Conservation (phyloP, 495 filamentous ascomycete genomes). For the Ramalina intermedia region DNA sequence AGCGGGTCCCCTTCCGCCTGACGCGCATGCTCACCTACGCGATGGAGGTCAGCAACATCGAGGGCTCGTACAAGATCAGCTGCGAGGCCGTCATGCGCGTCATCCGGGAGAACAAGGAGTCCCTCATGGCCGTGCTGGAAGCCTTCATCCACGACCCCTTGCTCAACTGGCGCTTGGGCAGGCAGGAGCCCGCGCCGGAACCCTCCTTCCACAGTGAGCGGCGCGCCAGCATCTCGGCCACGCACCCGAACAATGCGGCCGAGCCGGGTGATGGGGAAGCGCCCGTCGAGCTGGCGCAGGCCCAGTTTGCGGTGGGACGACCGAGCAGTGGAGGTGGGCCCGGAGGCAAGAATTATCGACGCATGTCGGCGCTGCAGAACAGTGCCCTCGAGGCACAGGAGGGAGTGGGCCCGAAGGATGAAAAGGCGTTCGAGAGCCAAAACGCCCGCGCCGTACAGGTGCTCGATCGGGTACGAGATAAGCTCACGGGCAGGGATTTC, state of each 20-base stretch:
- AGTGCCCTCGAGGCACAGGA: constrained; percentile 9
- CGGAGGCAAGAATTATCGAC: constrained; percentile 11
- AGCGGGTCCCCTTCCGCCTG: constrained; percentile 91
- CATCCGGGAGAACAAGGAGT: constrained; percentile 90
- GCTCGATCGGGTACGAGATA: constrained; percentile 80
- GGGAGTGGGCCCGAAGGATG: constrained; percentile 19
- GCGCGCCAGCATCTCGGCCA: constrained; percentile 56
- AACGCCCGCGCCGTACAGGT: constrained; percentile 90
- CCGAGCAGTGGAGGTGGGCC: constrained; percentile 22
- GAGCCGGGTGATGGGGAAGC: background rate
- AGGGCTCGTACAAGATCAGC: constrained; percentile 92
- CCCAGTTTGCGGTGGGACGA: constrained; percentile 25
- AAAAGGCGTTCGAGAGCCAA: constrained; percentile 49
- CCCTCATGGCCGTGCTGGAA: constrained; percentile 94
- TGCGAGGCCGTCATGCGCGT: constrained; percentile 98
- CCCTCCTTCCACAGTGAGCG: constrained; percentile 72
- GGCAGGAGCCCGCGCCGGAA: constrained; percentile 65
- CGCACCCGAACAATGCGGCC: constrained; percentile 39
- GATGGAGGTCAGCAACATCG: constrained; percentile 99
- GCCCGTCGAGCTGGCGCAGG: no score
- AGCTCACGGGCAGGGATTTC: constrained; percentile 67
- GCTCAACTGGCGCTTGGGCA: constrained; percentile 89
- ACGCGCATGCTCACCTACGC: constrained; percentile 98
- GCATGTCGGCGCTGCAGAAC: constrained; percentile 18
- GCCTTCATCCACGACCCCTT: constrained; percentile 98